A percentile compares a stretch with the other conserved stretches of the same genome.
These are phyloP conservation scores for Metschnikowia dekortorum DNA, from an alignment of 805 yeast genomes.

Conservation along the genomic window DNA sequence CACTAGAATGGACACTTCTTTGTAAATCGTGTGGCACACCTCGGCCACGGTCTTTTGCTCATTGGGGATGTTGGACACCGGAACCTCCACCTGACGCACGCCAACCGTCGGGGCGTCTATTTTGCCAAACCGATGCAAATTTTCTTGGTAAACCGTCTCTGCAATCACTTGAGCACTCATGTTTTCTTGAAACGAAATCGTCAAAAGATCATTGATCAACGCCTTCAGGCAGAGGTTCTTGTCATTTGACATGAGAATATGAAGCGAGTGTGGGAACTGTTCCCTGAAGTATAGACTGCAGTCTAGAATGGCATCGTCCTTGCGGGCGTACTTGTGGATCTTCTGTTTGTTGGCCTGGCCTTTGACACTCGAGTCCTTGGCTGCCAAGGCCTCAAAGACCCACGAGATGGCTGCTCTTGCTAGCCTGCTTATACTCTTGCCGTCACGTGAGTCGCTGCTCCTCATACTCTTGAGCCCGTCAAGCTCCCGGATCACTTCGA, in stretches of 20 bases:
- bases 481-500: slow-evolving; percentile 66
- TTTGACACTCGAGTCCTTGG: slow-evolving; percentile 43
- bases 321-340: slow-evolving; percentile 39
- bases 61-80: background rate
- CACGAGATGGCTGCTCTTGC: slow-evolving; percentile 78
- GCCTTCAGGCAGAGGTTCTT: slow-evolving; percentile 80
- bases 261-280: slow-evolving; percentile 30
- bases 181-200: slow-evolving; percentile 49
- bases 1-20: slow-evolving; percentile 39
- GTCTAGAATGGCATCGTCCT: slow-evolving; percentile 84
- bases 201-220: slow-evolving; percentile 56
- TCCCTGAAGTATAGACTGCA: slow-evolving; percentile 66
- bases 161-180: slow-evolving; percentile 46
- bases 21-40: slow-evolving; percentile 25
- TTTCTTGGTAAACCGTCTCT: slow-evolving; percentile 36
- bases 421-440: slow-evolving; percentile 43
- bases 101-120: slow-evolving; percentile 6
- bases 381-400: slow-evolving; percentile 62
- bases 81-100: slow-evolving; percentile 8
- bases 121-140: slow-evolving; percentile 21
- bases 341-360: slow-evolving; percentile 63
- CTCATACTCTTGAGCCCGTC: slow-evolving; percentile 67
- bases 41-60: slow-evolving; percentile 2
- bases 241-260: slow-evolving; percentile 74
- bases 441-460: slow-evolving; percentile 15